These are phyloP conservation scores for Populus hybrid DNA, from an alignment of 441 rosid species.

Conservation along the genomic window DNA sequence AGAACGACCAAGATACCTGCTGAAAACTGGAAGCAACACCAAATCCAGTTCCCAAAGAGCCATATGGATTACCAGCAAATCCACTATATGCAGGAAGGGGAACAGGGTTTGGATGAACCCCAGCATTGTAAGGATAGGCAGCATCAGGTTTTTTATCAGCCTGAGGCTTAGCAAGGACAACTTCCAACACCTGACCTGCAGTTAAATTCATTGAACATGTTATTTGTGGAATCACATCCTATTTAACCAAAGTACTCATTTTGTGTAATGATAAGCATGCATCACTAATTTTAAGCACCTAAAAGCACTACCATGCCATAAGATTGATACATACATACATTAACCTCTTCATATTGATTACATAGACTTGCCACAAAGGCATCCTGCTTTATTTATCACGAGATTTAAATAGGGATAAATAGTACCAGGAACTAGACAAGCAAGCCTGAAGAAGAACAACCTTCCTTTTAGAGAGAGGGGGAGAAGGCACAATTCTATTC, in stretches of 20 bases:
- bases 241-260: too few relatives aligned
- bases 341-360: not conserved
- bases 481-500: not conserved
- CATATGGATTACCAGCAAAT: constrained; percentile 63
- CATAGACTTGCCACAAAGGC: not conserved
- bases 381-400: not conserved
- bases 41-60: constrained; percentile 62
- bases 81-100: constrained; percentile 67
- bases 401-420: not conserved
- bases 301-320: too few relatives aligned
- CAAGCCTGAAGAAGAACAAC: not conserved
- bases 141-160: constrained; percentile 72
- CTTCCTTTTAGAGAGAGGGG: not conserved
- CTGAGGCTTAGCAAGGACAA: constrained; percentile 96
- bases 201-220: constrained; percentile 17
- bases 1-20: constrained; percentile 48
- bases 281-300: too few relatives aligned
- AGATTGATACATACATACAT: not conserved
- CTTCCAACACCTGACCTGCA: constrained; percentile 79
- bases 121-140: constrained; percentile 45
- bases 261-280: too few relatives aligned
- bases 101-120: constrained; percentile 48
- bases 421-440: not conserved
- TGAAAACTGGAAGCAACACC: constrained; percentile 61
- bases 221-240: not conserved